Percentiles rank a stretch among this genome's conserved stretches.
Evolutionary conservation across 306 rosid species (phyloP).

Genomic region (Senna siamea): DNA sequence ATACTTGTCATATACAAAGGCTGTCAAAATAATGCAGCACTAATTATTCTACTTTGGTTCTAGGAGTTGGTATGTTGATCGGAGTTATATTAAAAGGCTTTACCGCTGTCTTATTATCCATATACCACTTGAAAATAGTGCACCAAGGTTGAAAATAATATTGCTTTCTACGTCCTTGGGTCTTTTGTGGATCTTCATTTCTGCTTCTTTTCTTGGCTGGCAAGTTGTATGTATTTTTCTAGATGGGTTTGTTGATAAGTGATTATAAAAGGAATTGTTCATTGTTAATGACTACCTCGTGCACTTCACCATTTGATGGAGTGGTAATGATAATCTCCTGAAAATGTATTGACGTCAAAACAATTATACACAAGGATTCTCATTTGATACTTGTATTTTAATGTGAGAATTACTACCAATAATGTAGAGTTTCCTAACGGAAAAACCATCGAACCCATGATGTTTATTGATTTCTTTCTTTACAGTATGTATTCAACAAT

Average conservation of each 20-base stretch:
- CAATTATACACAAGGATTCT: background rate
- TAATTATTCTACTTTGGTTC: background rate
- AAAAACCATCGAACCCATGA: background rate
- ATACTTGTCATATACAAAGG: background rate
- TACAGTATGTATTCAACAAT: constrained; percentile 82
- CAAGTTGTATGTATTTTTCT: background rate
- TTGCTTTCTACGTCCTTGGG: too few species aligned
- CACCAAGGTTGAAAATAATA: too few species aligned
- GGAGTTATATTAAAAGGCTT: background rate
- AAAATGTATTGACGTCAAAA: background rate
- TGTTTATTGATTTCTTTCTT: constrained; percentile 27
- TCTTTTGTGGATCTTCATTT: background rate
- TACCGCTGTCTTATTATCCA: background rate
- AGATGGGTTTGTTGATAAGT: background rate
- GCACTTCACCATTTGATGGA: background rate
- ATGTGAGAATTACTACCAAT: background rate
- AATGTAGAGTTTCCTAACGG: constrained; percentile 5
- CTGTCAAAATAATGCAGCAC: background rate
- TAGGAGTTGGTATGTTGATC: background rate
- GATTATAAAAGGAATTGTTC: background rate
- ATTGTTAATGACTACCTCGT: background rate
- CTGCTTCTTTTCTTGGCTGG: background rate
- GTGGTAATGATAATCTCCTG: background rate
- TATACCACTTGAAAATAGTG: too few species aligned
- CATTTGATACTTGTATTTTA: background rate